Evolutionary conservation across 2,329 filamentous ascomycete species (phyloP).

Genomic region (Aaosphaeria arxii): DNA sequence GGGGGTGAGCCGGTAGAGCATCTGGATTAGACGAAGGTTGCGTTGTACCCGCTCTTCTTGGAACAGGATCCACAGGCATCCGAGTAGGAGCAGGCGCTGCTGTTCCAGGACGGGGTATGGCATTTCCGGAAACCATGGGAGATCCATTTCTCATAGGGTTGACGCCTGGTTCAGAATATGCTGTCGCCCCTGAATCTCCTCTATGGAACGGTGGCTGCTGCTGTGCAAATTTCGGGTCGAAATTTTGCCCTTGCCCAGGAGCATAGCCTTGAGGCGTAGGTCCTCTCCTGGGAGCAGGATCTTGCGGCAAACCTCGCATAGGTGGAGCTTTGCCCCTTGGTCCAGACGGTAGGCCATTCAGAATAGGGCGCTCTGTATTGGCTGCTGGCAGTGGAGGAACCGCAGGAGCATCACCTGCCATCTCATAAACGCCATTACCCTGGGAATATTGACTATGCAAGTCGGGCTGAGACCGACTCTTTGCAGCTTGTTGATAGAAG

Average conservation of each 20-base stretch:
- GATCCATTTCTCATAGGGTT: constrained; percentile 28
- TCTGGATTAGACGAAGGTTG: constrained; percentile 49
- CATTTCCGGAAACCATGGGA: constrained; percentile 21
- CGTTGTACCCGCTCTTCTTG: constrained; percentile 39
- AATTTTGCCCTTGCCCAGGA: constrained; percentile 16
- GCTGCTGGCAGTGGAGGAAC: constrained; percentile 48
- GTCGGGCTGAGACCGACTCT: constrained; percentile 67
- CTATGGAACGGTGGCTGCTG: constrained; percentile 29
- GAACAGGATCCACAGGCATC: constrained; percentile 23
- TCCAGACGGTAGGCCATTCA: constrained; percentile 21
- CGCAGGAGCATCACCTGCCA: constrained; percentile 60
- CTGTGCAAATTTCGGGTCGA: constrained; percentile 26
- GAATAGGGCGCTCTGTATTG: constrained; percentile 37
- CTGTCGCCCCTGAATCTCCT: constrained; percentile 32
- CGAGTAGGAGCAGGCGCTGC: constrained; percentile 27
- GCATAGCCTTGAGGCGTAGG: constrained; percentile 15
- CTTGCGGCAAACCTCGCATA: constrained; percentile 18
- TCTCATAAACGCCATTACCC: constrained; percentile 59
- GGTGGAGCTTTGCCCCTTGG: constrained; percentile 27
- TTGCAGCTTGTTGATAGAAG: constrained; percentile 45
- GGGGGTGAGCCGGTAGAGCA: constrained; percentile 54
- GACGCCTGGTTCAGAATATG: constrained; percentile 34
- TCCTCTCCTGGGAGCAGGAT: constrained; percentile 8
- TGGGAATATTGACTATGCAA: constrained; percentile 40
- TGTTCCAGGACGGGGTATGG: constrained; percentile 28